Evolutionary conservation across 495 filamentous ascomycete species (phyloP).

Genomic region (Hyaloscypha hepaticicola): DNA sequence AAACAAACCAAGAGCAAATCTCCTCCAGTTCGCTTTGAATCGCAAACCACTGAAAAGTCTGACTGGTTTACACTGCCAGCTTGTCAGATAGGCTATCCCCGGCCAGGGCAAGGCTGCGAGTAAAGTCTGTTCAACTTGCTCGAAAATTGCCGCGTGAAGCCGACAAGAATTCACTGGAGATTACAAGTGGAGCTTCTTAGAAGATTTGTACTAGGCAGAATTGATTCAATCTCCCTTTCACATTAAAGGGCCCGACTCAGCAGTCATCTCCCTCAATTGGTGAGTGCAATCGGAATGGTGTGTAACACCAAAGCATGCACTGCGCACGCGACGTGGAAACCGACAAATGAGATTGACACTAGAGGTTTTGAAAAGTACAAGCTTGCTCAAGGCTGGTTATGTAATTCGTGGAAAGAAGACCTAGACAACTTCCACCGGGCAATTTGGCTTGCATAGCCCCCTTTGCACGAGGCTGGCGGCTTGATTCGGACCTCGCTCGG

Average conservation of each 20-base stretch:
- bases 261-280: background rate
- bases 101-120: no score
- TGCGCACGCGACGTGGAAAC: background rate
- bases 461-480: background rate
- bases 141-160: no score
- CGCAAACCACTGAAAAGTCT: no score
- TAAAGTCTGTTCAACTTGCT: no score
- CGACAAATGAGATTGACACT: background rate
- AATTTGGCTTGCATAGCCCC: background rate
- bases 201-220: no score
- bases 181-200: no score
- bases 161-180: no score
- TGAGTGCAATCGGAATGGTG: background rate
- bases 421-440: background rate
- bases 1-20: no score
- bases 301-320: background rate
- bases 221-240: no score
- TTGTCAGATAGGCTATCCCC: no score
- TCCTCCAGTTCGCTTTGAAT: no score
- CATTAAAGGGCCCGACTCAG: background rate
- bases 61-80: no score
- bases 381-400: background rate
- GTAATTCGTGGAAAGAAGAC: background rate
- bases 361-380: background rate
- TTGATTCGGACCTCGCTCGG: background rate